Percentiles rank a stretch among this genome's conserved stretches.
Evolutionary conservation across 306 rosid species (phyloP).

Genomic region (Oxytropis ochrocephala): DNA sequence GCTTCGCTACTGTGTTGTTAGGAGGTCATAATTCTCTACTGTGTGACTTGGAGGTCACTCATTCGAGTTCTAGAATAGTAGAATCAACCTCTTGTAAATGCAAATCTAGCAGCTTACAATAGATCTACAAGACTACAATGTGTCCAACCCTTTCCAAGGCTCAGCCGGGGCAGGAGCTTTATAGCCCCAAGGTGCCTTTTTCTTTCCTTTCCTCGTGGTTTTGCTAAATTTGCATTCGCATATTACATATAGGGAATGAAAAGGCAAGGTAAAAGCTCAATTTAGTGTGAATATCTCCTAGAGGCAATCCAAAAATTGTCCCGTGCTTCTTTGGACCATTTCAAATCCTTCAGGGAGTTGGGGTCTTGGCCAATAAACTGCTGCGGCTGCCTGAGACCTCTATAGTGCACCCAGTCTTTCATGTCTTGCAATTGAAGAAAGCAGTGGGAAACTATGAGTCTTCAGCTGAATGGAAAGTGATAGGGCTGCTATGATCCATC

Average conservation of each 20-base stretch:
- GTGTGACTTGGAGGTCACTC: background rate
- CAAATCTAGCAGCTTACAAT: background rate
- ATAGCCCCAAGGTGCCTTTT: background rate
- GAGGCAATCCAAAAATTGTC: too few species aligned
- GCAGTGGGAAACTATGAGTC: too few species aligned
- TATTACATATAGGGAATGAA: background rate
- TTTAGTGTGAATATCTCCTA: background rate
- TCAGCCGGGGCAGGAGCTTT: background rate
- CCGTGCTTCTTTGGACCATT: too few species aligned
- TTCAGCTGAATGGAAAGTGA: too few species aligned
- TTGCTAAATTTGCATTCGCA: too few species aligned
- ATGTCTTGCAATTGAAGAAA: too few species aligned
- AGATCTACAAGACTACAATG: background rate
- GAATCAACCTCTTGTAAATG: background rate
- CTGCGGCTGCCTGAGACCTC: too few species aligned
- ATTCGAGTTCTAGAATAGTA: background rate
- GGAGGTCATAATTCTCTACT: background rate
- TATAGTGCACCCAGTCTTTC: too few species aligned
- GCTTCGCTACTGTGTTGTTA: background rate
- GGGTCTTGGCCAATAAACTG: too few species aligned
- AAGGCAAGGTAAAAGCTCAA: background rate
- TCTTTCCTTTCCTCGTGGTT: background rate
- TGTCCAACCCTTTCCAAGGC: background rate
- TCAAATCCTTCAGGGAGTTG: too few species aligned
- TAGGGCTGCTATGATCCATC: too few species aligned